Evolutionary conservation across 805 yeast species (phyloP).

Genomic region (Wickerhamomyces mucosus): DNA sequence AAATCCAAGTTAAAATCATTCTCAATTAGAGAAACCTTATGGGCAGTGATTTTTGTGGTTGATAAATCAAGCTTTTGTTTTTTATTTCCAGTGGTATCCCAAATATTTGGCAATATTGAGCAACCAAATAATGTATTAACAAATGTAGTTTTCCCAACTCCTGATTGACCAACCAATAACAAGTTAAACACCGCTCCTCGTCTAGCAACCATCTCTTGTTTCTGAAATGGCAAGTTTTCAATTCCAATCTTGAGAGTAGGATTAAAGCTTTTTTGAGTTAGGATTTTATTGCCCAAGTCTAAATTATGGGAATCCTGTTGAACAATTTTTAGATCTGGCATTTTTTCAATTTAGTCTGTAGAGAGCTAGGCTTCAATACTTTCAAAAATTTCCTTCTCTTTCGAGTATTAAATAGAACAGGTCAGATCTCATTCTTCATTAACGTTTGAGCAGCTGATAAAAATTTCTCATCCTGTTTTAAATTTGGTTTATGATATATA

Average conservation of each 20-base stretch:
- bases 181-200: slow-evolving; percentile 70
- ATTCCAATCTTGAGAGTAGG: slow-evolving; percentile 21
- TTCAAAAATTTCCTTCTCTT: too few relatives aligned
- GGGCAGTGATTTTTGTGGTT: slow-evolving; percentile 24
- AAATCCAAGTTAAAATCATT: slow-evolving; percentile 48
- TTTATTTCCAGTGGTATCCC: slow-evolving; percentile 31
- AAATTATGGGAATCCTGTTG: too few relatives aligned
- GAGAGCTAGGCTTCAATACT: too few relatives aligned
- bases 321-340: too few relatives aligned
- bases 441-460: too few relatives aligned
- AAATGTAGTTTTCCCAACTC: slow-evolving; percentile 75
- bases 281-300: too few relatives aligned
- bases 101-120: slow-evolving; percentile 27
- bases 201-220: slow-evolving; percentile 25
- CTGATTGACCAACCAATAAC: slow-evolving; percentile 81
- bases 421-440: too few relatives aligned
- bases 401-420: too few relatives aligned
- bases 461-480: too few relatives aligned
- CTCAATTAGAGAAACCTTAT: slow-evolving; percentile 48
- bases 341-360: too few relatives aligned
- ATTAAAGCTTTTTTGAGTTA: slow-evolving; percentile 1
- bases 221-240: slow-evolving; percentile 20
- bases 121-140: slow-evolving; percentile 71
- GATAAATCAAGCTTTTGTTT: slow-evolving; percentile 29
- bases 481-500: too few relatives aligned